These are phyloP conservation scores for Hippophae tibetana DNA, from an alignment of 306 rosid genomes.

Conservation along the genomic window DNA sequence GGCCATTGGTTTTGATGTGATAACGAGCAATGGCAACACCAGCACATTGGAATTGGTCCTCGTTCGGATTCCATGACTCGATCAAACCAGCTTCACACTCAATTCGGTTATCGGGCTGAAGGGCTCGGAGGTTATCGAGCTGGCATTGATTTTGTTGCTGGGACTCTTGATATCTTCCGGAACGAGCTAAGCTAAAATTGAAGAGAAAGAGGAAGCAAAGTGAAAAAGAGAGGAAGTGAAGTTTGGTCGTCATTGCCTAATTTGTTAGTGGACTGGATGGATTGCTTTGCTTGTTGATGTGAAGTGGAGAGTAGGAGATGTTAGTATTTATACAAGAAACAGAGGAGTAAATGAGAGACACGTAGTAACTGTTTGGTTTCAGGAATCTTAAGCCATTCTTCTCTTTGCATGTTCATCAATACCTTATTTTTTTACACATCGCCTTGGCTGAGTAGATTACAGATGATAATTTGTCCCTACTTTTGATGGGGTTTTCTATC, in stretches of 20 bases:
- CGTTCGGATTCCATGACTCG: neutral
- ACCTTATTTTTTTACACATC: constrained; percentile 12
- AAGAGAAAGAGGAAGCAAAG: neutral
- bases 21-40: neutral
- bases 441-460: neutral
- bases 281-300: neutral
- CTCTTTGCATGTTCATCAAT: constrained; percentile 16
- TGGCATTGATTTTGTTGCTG: neutral
- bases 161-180: neutral
- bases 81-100: neutral
- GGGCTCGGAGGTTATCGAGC: neutral
- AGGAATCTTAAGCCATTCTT: constrained; percentile 13
- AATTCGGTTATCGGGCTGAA: neutral
- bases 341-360: neutral
- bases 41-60: neutral
- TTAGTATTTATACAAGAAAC: constrained; percentile 14
- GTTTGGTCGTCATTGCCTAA: constrained; percentile 7
- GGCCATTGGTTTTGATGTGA: neutral
- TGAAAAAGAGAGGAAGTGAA: constrained; percentile 10
- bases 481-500: neutral
- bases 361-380: neutral
- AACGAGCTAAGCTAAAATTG: neutral
- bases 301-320: constrained; percentile 13
- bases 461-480: neutral
- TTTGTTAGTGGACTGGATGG: too few species aligned